phyloP scores from a whole-genome alignment of 139 green algal genomes.

The Klebsormidium nitens region DNA sequence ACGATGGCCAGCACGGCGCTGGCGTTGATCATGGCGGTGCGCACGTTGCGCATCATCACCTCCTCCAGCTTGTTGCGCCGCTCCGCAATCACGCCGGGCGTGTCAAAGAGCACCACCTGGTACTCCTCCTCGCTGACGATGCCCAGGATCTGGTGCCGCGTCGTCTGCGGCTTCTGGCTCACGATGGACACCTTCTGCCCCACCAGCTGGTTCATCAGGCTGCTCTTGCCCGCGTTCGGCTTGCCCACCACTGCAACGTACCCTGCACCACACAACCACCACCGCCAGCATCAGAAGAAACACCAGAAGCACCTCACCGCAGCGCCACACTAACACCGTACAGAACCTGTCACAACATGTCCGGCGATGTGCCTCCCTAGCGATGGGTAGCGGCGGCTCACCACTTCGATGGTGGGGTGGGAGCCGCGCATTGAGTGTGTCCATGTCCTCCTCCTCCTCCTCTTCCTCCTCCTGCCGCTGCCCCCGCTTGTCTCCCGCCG shows the following conservation, averaged over 20 bases:
- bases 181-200: constrained; percentile 92
- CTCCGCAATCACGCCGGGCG: constrained; percentile 75
- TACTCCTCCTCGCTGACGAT: constrained; percentile 58
- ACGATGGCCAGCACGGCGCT: constrained; percentile 79
- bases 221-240: constrained; percentile 88
- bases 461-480: no score
- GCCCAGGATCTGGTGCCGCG: constrained; percentile 85
- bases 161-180: constrained; percentile 89
- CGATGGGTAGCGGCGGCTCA: no score
- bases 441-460: no score
- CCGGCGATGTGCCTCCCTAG: no score
- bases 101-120: constrained; percentile 86
- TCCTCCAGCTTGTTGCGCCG: constrained; percentile 78
- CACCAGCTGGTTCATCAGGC: constrained; percentile 87
- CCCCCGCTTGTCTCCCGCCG: no score
- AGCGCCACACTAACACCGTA: no score
- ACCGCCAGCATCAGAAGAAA: no score
- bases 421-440: no score
- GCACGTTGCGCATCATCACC: constrained; percentile 85
- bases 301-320: no score
- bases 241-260: constrained; percentile 63
- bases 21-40: constrained; percentile 62
- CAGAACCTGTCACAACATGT: no score
- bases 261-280: constrained; percentile 15
- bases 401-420: no score